phyloP scores from a whole-genome alignment of 305 asterid species.

The Fraxinus sp. region DNA sequence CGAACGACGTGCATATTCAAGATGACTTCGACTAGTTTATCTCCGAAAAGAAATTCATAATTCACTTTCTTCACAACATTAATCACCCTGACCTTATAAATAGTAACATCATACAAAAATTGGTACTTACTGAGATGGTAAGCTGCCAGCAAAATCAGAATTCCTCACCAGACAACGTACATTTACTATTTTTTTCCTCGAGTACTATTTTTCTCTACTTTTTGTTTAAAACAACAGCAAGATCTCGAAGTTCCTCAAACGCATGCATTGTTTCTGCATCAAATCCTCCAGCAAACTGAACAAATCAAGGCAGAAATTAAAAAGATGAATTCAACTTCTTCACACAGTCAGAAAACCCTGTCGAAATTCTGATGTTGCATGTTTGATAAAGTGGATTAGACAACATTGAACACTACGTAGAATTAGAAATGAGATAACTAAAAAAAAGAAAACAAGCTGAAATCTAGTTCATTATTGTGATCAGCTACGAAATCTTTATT shows the following conservation, averaged over 20 bases:
- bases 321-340: not conserved
- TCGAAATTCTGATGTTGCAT: not conserved
- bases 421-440: not conserved
- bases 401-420: not conserved
- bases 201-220: constrained; percentile 26
- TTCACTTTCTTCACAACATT: not conserved
- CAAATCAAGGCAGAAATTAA: not conserved
- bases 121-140: constrained; percentile 65
- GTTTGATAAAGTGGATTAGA: not conserved
- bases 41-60: not conserved
- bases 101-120: not conserved
- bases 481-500: not conserved
- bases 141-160: constrained; percentile 37
- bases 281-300: constrained; percentile 98
- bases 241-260: constrained; percentile 89
- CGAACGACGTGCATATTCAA: not conserved
- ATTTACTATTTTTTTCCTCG: not conserved
- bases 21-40: constrained; percentile 10
- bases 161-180: constrained; percentile 5
- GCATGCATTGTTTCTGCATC: constrained; percentile 95
- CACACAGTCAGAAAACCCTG: not conserved
- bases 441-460: not conserved
- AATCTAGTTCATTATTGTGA: not conserved
- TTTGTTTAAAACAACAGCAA: constrained; percentile 71
- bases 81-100: not conserved